A percentile compares a stretch with the other conserved stretches of the same genome.
Conservation (phyloP, 176 grass and related monocot genomes). For the Saccharum officinarum region DNA sequence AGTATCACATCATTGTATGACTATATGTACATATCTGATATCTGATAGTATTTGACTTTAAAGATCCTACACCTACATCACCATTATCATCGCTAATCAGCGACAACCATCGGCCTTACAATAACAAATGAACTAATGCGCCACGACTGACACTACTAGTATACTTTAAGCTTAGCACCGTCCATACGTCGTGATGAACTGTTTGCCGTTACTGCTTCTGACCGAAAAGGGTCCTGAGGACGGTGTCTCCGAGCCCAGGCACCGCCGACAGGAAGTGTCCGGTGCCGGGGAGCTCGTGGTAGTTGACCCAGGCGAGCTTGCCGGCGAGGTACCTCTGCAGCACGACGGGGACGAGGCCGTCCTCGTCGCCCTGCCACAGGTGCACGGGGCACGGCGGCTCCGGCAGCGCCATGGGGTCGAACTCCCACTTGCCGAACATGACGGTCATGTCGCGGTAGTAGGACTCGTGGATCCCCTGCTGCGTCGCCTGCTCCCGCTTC, state of each 20-base stretch:
- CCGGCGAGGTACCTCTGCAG: conserved; percentile 58
- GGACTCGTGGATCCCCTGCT: conserved; percentile 79
- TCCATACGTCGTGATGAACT: not conserved
- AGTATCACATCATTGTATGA: too few relatives aligned
- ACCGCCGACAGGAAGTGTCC: conserved; percentile 60
- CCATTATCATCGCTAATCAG: not conserved
- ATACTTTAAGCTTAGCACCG: not conserved
- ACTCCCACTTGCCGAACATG: conserved; percentile 91
- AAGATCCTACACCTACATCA: not conserved
- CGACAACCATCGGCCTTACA: not conserved
- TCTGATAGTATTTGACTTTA: not conserved
- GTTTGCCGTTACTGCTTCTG: not conserved
- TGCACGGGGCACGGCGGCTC: conserved; percentile 61
- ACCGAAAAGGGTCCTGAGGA: conserved; percentile 64
- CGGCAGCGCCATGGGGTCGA: conserved; percentile 69
- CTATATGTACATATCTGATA: too few relatives aligned
- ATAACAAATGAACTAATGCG: not conserved
- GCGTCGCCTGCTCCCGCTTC: conserved; percentile 57
- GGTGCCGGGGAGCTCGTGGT: conserved; percentile 61
- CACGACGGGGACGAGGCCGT: conserved; percentile 64
- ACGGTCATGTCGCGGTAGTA: conserved; percentile 78
- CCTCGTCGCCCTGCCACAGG: conserved; percentile 84
- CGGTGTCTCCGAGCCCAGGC: conserved; percentile 48
- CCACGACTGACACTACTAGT: not conserved
- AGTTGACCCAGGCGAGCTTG: conserved; percentile 58